Conservation (phyloP, 768 basidiomycete genomes). For the Asterophora lycoperdoides region DNA sequence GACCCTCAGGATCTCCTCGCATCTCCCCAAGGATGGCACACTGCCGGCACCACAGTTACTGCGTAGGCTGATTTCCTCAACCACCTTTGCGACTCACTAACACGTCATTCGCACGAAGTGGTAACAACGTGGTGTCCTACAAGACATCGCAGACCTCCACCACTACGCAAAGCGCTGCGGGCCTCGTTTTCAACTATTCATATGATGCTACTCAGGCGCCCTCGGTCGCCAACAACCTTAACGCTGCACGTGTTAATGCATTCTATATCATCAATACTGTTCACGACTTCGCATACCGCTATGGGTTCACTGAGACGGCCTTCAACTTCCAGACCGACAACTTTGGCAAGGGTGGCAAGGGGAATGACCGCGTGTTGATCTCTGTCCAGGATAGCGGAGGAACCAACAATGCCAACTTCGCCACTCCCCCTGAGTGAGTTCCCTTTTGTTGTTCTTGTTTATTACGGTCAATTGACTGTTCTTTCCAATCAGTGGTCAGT, state of each 20-base stretch:
- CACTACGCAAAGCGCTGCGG: conserved; percentile 33
- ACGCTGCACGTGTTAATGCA: conserved; percentile 48
- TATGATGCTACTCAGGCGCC: conserved; percentile 32
- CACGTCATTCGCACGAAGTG: conserved; percentile 14
- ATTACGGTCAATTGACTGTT: not conserved
- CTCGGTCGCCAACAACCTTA: conserved; percentile 37
- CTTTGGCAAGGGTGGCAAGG: conserved; percentile 46
- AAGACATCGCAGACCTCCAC: conserved; percentile 18
- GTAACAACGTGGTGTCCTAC: conserved; percentile 30
- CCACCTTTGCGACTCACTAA: not conserved
- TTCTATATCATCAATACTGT: conserved; percentile 60
- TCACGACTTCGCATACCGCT: conserved; percentile 45
- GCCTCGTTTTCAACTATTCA: conserved; percentile 35
- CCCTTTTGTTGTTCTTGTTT: conserved; percentile 17
- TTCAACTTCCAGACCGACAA: conserved; percentile 52
- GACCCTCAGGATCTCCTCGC: conserved; percentile 45
- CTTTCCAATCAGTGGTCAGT: conserved; percentile 26
- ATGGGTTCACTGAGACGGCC: conserved; percentile 46
- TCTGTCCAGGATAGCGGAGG: conserved; percentile 48
- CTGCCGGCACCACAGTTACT: conserved; percentile 18
- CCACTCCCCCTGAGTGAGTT: conserved; percentile 38
- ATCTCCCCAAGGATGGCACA: conserved; percentile 44
- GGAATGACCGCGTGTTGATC: conserved; percentile 47
- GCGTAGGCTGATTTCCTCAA: conserved; percentile 8
- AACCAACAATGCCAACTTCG: conserved; percentile 39